Evolutionary conservation across 768 basidiomycete genomes (phyloP), one percentile per base, ranked within the genome.

Genomic region (Mycena vitilis): DNA sequence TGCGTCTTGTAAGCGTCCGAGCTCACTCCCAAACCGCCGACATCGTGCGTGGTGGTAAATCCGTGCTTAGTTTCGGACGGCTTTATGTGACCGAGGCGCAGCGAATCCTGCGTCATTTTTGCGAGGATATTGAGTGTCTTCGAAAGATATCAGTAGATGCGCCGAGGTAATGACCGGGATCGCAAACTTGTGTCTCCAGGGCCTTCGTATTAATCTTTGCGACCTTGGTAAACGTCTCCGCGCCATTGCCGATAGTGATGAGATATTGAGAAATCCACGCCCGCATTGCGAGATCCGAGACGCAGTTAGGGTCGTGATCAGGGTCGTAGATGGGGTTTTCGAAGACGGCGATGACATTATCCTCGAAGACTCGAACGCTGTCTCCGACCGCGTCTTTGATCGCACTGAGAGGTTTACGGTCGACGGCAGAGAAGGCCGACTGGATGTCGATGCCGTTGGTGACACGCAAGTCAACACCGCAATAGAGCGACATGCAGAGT

Each of bases 381-480:
- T 81, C 75, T 1, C 84, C 86, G 4, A 86, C 73, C 34, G 84
- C 78, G 0, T 74, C 80, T 68, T 80, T 74, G 69, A 90, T 83
- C 0, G 83, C 79, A 2, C 75, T 76, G 9, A 83, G 60, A 7
- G 87, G 84, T 44, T 79, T 78, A 37, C 86, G 82, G 55, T 78
- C 75, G 8, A 75, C 67, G 11, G 78, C 78, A 9, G 80, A 77
- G 71, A 85, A 84, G 4, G 80, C 84, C 5, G 85, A 86, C 70
- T 90, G 88, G 23, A 91, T 82, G 72, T 91, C 88, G 45, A 90
- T 75, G n/a, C 81, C 88, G 37, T 84, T 81, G 9, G 76, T 73
- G 49, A 91, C 71, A 45, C 82, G 82, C 25, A 90, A 70, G 2
- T 75, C 72, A 49, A 82, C 75, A 45, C 86, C 81, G 42, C 67